Conservation (phyloP, 208 protist species). For the Crithidia bombi region DNA sequence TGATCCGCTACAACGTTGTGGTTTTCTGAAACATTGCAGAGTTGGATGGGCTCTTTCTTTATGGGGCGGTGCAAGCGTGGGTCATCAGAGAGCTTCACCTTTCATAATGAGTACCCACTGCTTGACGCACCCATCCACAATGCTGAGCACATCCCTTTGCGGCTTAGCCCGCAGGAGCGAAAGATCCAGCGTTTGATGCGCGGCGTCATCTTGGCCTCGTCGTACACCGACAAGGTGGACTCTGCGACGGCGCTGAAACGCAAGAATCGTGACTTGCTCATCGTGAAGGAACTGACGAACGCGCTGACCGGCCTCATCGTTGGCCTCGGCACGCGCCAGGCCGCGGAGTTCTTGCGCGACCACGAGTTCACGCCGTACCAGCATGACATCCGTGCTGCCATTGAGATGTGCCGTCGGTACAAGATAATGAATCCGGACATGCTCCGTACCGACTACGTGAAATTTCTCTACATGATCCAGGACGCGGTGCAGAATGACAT, state of each 20-base stretch:
- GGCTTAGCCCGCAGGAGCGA: constrained; percentile 81
- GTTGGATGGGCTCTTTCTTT: constrained; percentile 34
- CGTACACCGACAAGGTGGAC: constrained; percentile 94
- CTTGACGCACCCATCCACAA: constrained; percentile 74
- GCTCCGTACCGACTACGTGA: constrained; percentile 93
- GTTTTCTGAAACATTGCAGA: constrained; percentile 15
- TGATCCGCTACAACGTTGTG: constrained; percentile 25
- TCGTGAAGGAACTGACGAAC: constrained; percentile 84
- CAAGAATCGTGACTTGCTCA: constrained; percentile 68
- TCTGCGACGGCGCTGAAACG: constrained; percentile 48
- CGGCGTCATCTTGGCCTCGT: constrained; percentile 82
- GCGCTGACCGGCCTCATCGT: constrained; percentile 84
- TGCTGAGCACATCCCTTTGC: constrained; percentile 87
- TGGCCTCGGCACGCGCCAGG: constrained; percentile 75
- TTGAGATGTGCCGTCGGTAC: constrained; percentile 90
- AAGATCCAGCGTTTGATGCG: constrained; percentile 90
- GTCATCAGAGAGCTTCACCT: constrained; percentile 32
- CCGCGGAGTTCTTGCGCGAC: constrained; percentile 53
- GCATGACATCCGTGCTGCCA: constrained; percentile 61
- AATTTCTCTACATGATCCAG: constrained; percentile 93
- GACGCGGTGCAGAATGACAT: constrained; percentile 83
- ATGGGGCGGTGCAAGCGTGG: constrained; percentile 37
- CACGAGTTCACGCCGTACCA: constrained; percentile 74
- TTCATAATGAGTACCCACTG: constrained; percentile 73
- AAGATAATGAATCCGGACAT: constrained; percentile 96